Percentiles rank a stretch among this genome's conserved stretches.
Evolutionary conservation across 2,329 filamentous ascomycete genomes (phyloP).

Genomic region (Botrytis aclada): DNA sequence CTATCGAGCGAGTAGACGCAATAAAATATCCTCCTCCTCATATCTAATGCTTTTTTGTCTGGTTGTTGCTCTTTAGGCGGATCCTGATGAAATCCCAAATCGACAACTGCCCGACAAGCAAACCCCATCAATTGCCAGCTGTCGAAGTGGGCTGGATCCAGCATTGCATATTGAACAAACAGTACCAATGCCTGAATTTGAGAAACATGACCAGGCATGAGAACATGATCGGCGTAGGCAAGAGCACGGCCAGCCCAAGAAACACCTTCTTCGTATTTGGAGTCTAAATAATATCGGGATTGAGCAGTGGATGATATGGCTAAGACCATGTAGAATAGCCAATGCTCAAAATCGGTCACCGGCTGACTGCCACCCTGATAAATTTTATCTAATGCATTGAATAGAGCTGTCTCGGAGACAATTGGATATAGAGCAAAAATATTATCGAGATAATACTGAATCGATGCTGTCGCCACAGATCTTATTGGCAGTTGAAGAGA

Average conservation of each 20-base stretch:
- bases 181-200: constrained; percentile 87
- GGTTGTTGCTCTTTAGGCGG: constrained; percentile 67
- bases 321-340: constrained; percentile 84
- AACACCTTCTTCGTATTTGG: constrained; percentile 56
- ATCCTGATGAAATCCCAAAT: constrained; percentile 91
- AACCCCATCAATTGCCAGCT: constrained; percentile 93
- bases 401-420: constrained; percentile 76
- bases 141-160: constrained; percentile 88
- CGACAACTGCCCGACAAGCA: constrained; percentile 80
- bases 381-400: constrained; percentile 74
- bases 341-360: constrained; percentile 69
- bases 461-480: constrained; percentile 62
- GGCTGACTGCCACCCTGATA: constrained; percentile 66
- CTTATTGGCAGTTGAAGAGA: constrained; percentile 67
- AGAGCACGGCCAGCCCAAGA: constrained; percentile 63
- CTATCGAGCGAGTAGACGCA: constrained; percentile 87
- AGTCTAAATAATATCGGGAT: constrained; percentile 65
- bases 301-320: constrained; percentile 76
- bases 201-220: constrained; percentile 77
- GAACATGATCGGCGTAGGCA: constrained; percentile 73
- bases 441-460: constrained; percentile 83
- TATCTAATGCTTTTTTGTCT: constrained; percentile 68
- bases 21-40: constrained; percentile 81
- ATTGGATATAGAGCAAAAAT: constrained; percentile 78
- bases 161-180: constrained; percentile 82